These are phyloP conservation scores for Leccinum pachyderme DNA, from an alignment of 1,284 basidiomycete genomes.

Conservation along the genomic window DNA sequence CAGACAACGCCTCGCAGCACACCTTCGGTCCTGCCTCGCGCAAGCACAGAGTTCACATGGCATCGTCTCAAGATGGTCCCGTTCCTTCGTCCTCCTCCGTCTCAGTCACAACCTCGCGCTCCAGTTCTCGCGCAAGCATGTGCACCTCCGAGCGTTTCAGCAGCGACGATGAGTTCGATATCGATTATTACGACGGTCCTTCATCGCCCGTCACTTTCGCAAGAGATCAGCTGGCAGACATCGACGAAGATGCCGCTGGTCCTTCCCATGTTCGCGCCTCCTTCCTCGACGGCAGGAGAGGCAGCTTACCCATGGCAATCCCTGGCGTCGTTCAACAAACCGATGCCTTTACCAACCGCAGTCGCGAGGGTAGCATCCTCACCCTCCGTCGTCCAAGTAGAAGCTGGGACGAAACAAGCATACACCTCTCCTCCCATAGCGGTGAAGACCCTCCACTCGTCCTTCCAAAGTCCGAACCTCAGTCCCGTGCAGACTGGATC, in stretches of 20 bases:
- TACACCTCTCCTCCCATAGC: constrained; percentile 24
- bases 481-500: constrained; percentile 45
- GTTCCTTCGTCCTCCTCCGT: constrained; percentile 47
- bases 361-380: constrained; percentile 48
- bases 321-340: constrained; percentile 27
- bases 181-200: constrained; percentile 39
- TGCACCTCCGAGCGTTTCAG: constrained; percentile 42
- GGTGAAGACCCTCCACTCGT: constrained; percentile 34
- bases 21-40: constrained; percentile 43
- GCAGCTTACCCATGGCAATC: constrained; percentile 48
- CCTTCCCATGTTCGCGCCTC: constrained; percentile 23
- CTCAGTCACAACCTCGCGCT: constrained; percentile 39
- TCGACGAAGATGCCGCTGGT: constrained; percentile 32
- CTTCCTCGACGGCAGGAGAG: constrained; percentile 33
- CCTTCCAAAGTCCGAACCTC: constrained; percentile 44
- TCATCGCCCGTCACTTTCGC: constrained; percentile 35
- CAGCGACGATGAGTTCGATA: constrained; percentile 51
- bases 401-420: constrained; percentile 48
- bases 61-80: constrained; percentile 24
- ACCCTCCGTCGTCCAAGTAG: constrained; percentile 53
- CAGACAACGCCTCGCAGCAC: constrained; percentile 49
- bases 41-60: constrained; percentile 18
- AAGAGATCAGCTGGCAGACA: constrained; percentile 37
- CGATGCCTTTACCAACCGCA: constrained; percentile 29
- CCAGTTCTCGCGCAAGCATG: constrained; percentile 37